Conservation (phyloP, 768 basidiomycete genomes). For the Hirschioporus abietinus region DNA sequence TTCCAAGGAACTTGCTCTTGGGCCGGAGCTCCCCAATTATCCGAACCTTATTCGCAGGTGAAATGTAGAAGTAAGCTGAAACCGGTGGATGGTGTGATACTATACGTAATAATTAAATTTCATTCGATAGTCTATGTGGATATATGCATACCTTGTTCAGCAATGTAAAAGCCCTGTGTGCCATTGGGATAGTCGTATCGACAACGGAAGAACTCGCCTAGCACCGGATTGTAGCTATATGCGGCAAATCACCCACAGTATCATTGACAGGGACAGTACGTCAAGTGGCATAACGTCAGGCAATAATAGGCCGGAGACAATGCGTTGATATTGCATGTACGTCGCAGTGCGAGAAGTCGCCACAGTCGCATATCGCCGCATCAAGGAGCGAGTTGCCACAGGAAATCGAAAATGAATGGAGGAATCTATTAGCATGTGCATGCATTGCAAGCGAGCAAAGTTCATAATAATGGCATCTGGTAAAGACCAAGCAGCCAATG, state of each 20-base stretch:
- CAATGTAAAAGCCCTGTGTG: constrained; percentile 92
- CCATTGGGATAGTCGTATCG: constrained; percentile 89
- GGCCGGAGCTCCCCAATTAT: constrained; percentile 93
- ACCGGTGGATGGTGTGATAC: constrained; percentile 95
- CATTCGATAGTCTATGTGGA: neutral
- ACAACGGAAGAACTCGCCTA: constrained; percentile 98
- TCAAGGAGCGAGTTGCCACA: neutral
- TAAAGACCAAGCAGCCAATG: neutral
- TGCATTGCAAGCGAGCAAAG: neutral
- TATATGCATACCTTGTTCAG: constrained; percentile 73
- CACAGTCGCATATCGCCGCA: neutral
- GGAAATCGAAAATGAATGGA: neutral
- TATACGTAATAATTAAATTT: constrained; percentile 23
- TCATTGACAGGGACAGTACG: neutral
- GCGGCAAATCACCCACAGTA: neutral
- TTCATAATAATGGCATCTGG: neutral
- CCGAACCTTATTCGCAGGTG: constrained; percentile 80
- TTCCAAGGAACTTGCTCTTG: constrained; percentile 94
- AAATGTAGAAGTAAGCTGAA: constrained; percentile 94
- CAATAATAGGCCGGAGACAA: neutral
- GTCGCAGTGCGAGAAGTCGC: neutral
- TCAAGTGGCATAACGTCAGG: neutral
- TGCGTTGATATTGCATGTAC: neutral
- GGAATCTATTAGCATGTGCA: neutral
- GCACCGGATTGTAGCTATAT: constrained; percentile 87